Conservation (phyloP, 2,329 filamentous ascomycete genomes). For the Microdochium paspali region DNA sequence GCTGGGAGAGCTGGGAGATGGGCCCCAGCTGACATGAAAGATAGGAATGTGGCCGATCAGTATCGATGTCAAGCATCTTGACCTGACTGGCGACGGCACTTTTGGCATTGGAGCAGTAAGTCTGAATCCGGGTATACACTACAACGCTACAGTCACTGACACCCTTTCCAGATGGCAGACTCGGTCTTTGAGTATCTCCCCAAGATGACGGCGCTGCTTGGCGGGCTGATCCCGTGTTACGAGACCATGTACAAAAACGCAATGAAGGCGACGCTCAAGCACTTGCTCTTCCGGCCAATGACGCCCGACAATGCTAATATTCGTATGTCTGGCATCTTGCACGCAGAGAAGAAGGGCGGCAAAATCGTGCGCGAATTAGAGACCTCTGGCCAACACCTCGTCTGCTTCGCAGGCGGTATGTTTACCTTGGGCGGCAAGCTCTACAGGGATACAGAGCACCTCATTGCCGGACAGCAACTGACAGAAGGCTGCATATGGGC, state of each 20-base stretch:
- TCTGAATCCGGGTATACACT: too few relatives aligned
- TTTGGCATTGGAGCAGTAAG: constrained; percentile 26
- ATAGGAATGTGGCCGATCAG: constrained; percentile 60
- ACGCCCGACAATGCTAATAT: constrained; percentile 47
- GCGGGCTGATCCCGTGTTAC: constrained; percentile 49
- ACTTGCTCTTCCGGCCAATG: constrained; percentile 58
- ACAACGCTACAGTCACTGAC: too few relatives aligned
- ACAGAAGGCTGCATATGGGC: constrained; percentile 42
- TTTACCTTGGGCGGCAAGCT: constrained; percentile 37
- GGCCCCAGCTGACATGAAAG: constrained; percentile 47
- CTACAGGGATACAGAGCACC: constrained; percentile 27
- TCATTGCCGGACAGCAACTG: constrained; percentile 33
- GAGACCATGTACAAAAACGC: constrained; percentile 51
- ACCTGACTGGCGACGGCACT: constrained; percentile 20
- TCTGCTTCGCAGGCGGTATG: constrained; percentile 42
- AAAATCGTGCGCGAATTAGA: constrained; percentile 21
- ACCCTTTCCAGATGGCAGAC: too few relatives aligned
- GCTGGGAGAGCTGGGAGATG: background rate
- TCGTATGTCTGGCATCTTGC: constrained; percentile 43
- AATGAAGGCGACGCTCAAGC: constrained; percentile 47
- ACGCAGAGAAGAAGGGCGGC: constrained; percentile 8
- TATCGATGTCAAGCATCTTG: constrained; percentile 47
- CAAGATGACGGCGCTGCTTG: constrained; percentile 43
- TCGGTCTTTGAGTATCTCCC: constrained; percentile 40
- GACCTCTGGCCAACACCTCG: constrained; percentile 32